These are phyloP conservation scores for Aaosphaeria pasadenensis DNA, from an alignment of 2,329 filamentous ascomycete species.

Conservation along the genomic window DNA sequence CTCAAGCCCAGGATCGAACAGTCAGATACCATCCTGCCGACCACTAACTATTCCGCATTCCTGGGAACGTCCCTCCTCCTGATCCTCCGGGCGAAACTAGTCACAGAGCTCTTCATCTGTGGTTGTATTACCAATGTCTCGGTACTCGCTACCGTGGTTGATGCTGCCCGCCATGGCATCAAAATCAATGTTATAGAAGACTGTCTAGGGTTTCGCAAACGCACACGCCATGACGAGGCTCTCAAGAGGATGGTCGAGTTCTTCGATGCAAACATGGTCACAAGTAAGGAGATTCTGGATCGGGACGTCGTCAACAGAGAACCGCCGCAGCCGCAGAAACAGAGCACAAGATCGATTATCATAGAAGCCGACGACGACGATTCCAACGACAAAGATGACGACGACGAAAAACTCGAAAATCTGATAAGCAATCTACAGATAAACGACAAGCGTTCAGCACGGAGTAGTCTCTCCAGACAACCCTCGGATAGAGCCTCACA, in stretches of 20 bases:
- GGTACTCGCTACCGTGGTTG: conserved; percentile 86
- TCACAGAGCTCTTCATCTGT: conserved; percentile 86
- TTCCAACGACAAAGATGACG: conserved; percentile 3
- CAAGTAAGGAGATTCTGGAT: conserved; percentile 58
- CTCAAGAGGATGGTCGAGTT: conserved; percentile 69
- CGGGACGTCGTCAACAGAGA: conserved; percentile 11
- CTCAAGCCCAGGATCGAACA: conserved; percentile 50
- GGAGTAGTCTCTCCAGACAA: background rate
- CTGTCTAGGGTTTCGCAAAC: conserved; percentile 77
- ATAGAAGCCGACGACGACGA: background rate
- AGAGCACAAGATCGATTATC: conserved; percentile 3
- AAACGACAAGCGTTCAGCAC: conserved; percentile 6
- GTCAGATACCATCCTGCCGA: conserved; percentile 58
- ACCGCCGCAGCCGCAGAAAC: background rate
- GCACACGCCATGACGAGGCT: conserved; percentile 66
- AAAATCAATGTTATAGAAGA: conserved; percentile 85
- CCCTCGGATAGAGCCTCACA: background rate
- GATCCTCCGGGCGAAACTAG: conserved; percentile 76
- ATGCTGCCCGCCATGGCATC: conserved; percentile 84
- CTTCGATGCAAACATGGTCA: conserved; percentile 68
- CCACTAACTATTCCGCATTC: conserved; percentile 87
- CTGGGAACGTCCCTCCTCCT: conserved; percentile 69
- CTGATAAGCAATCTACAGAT: conserved; percentile 22
- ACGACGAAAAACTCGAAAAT: conserved; percentile 17
- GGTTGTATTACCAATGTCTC: conserved; percentile 84